Base-by-base conservation (phyloP, 441 rosid species). In the Jatropha podagrica region DNA sequence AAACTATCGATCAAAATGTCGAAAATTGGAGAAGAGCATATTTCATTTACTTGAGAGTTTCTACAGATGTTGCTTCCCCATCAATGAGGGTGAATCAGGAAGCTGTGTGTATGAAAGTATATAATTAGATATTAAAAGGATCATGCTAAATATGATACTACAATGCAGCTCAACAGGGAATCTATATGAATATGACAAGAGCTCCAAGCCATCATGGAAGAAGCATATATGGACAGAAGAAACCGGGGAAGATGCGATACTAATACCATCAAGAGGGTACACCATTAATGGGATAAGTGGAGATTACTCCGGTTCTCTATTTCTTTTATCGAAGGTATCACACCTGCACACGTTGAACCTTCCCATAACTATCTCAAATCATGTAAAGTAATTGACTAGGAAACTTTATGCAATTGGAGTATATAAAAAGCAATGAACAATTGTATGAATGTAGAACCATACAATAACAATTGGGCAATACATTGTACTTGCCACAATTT, bases 131-230 rank as follows among this genome's bases (percentile, higher is more conserved):
- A 60, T 27, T 11, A 32, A 27, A 42, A 14, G 71, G 46, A 26
- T 15, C 6, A 49, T 64, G 61, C 69, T 74, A 52, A 69, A 13
- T 38, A 14, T 14, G 68, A 62, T 49, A 60, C 37, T 76, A 42
- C 23, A 74, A 77, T 78, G 71, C 88, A 91, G 95, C 77, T 89
- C 90, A 49, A 71, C 83, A 62, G 95, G 95, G 63, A 87, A 87
- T 69, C 95, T 91, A 23, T 91, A 91, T 32, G 93, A 91, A 78
- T 85, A 86, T 67, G 90, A 88, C 56, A 84, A 83, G 81, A 82
- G 76, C 82, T 88, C 93, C 12, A 89, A 79, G 74, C 93, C 95
- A 32, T 81, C 91, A n/a, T 91, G 95, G 95, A 91, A 85, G 88
- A 91, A 89, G 85, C 93, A 91, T 69, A 80, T 91, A 77, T 77